phyloP scores from a whole-genome alignment of 2,329 filamentous ascomycete genomes.

The Monosporascus sp. region DNA sequence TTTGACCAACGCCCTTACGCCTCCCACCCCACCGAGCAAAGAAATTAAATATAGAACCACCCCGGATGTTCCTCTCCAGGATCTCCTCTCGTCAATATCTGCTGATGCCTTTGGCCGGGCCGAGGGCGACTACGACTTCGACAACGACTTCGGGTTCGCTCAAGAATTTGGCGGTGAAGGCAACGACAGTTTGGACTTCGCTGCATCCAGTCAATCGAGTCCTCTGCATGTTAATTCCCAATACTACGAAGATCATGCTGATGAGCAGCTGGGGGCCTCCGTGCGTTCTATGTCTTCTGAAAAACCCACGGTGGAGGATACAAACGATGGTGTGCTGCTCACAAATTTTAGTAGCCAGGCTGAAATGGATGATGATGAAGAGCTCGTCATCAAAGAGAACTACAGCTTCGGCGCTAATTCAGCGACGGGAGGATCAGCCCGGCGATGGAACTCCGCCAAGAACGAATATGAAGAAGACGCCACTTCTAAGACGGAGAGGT shows the following conservation, averaged over 20 bases:
- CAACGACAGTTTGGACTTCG: constrained; percentile 32
- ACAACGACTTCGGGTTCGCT: constrained; percentile 55
- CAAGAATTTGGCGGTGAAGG: constrained; percentile 41
- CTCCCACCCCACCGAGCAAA: constrained; percentile 76
- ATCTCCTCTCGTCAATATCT: constrained; percentile 85
- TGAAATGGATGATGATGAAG: constrained; percentile 45
- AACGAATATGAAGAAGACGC: constrained; percentile 69
- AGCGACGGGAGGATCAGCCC: constrained; percentile 59
- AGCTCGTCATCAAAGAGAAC: constrained; percentile 68
- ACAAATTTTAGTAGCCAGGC: constrained; percentile 35
- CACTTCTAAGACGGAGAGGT: constrained; percentile 53
- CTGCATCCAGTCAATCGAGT: constrained; percentile 27
- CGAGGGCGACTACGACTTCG: constrained; percentile 57
- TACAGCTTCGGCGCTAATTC: constrained; percentile 62
- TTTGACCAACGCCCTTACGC: constrained; percentile 72
- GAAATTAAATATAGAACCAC: constrained; percentile 83
- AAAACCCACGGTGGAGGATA: constrained; percentile 37
- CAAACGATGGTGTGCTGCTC: constrained; percentile 40
- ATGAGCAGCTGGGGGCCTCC: constrained; percentile 45
- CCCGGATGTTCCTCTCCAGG: constrained; percentile 70
- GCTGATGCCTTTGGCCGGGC: constrained; percentile 71
- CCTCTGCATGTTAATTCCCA: constrained; percentile 38
- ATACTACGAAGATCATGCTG: constrained; percentile 40
- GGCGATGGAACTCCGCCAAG: constrained; percentile 73
- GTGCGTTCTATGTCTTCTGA: constrained; percentile 32